Evolutionary conservation across 805 yeast species (phyloP).

Genomic region (Jamesozyma gamospora): DNA sequence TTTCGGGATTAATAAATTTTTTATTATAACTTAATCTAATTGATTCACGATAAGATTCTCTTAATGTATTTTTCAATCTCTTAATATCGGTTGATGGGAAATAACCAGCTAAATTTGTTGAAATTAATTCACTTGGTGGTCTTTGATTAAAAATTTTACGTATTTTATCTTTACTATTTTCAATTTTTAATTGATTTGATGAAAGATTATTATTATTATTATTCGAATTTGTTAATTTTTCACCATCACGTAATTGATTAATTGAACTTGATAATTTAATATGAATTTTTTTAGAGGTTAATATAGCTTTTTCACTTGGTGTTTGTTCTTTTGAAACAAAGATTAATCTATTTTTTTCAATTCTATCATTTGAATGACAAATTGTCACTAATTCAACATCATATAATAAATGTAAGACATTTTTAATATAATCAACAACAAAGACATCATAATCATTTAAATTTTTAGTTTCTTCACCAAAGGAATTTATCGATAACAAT

Average conservation of each 20-base stretch:
- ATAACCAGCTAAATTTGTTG: constrained; percentile 79
- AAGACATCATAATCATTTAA: constrained; percentile 48
- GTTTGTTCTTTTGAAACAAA: constrained; percentile 53
- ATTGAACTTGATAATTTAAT: constrained; percentile 11
- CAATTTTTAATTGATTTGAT: constrained; percentile 10
- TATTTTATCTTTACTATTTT: constrained; percentile 22
- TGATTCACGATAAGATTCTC: constrained; percentile 77
- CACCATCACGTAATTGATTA: not conserved
- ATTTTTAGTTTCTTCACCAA: constrained; percentile 22
- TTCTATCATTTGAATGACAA: constrained; percentile 63
- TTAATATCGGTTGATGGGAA: constrained; percentile 75
- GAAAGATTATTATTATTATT: not conserved
- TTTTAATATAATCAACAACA: constrained; percentile 37
- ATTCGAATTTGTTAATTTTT: not conserved
- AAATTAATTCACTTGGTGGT: constrained; percentile 87
- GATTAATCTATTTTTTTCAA: constrained; percentile 59
- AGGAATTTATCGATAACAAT: constrained; percentile 10
- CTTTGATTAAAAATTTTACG: constrained; percentile 66
- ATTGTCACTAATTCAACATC: constrained; percentile 77
- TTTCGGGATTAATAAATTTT: constrained; percentile 27
- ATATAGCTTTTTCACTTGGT: constrained; percentile 54
- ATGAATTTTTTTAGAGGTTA: constrained; percentile 41
- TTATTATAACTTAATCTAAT: constrained; percentile 35
- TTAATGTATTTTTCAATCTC: constrained; percentile 66
- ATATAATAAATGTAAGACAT: constrained; percentile 40